A percentile compares a stretch with the other conserved stretches of the same genome.
Evolutionary conservation across 2,329 filamentous ascomycete genomes (phyloP).

Genomic region (Hyphodiscus sp.): DNA sequence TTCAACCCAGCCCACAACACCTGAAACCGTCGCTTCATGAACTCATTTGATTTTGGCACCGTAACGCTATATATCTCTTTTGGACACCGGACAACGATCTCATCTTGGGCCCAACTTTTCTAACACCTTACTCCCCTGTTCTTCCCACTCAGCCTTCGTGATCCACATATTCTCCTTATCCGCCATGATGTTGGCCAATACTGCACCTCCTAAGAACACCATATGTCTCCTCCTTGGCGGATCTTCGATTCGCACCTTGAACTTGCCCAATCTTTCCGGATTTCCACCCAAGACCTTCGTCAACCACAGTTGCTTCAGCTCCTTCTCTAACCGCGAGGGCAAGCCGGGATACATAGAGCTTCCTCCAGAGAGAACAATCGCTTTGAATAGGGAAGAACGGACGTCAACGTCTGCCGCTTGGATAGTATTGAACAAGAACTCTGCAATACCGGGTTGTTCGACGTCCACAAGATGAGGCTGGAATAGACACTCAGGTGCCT

Average conservation of each 20-base stretch:
- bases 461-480: conserved; percentile 97
- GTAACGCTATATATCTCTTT: not conserved
- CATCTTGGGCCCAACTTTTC: conserved; percentile 90
- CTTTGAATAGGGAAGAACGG: conserved; percentile 88
- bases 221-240: conserved; percentile 93
- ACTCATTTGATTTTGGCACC: no score
- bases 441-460: conserved; percentile 92
- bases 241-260: conserved; percentile 99
- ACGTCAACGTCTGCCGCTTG: conserved; percentile 94
- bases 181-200: conserved; percentile 97
- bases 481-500: conserved; percentile 96
- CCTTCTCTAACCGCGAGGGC: conserved; percentile 92
- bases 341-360: conserved; percentile 99
- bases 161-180: conserved; percentile 99
- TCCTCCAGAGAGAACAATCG: conserved; percentile 91
- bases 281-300: conserved; percentile 85
- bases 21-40: no score
- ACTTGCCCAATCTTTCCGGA: conserved; percentile 92
- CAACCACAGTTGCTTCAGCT: conserved; percentile 97
- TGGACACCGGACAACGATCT: not conserved
- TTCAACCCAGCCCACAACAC: no score
- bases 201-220: conserved; percentile 97
- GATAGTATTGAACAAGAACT: conserved; percentile 98
- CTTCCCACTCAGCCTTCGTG: conserved; percentile 92
- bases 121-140: conserved; percentile 76